These are phyloP conservation scores for Phytophthora cactorum DNA, from an alignment of 352 stramenopile genomes.

Conservation along the genomic window DNA sequence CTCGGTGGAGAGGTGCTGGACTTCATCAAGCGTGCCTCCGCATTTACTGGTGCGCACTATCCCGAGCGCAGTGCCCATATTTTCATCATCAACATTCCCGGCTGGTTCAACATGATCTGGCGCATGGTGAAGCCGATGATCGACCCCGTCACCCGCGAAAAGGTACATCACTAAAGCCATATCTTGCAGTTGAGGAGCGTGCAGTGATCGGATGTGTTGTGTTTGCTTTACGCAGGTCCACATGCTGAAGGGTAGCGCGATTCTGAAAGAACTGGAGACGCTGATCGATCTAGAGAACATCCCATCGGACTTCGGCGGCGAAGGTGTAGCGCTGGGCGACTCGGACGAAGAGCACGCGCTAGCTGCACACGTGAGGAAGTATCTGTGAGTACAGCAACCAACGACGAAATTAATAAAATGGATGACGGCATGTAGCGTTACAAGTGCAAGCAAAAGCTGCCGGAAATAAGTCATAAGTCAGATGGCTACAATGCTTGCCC, in stretches of 20 bases:
- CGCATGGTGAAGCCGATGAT: conserved; percentile 94
- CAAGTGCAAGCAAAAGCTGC: conserved; percentile 10
- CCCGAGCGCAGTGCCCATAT: conserved; percentile 94
- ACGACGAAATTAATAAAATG: conserved; percentile 19
- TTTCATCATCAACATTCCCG: conserved; percentile 95
- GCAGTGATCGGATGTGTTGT: conserved; percentile 9
- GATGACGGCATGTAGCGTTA: conserved; percentile 12
- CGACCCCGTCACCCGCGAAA: conserved; percentile 94
- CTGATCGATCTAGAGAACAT: conserved; percentile 77
- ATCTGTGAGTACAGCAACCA: conserved; percentile 37
- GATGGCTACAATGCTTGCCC: neutral
- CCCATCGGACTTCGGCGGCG: conserved; percentile 74
- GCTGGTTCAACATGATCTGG: conserved; percentile 96
- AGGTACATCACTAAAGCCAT: conserved; percentile 60
- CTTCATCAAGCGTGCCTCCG: conserved; percentile 88
- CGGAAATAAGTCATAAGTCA: neutral
- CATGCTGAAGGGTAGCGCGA: conserved; percentile 84
- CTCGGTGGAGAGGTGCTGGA: conserved; percentile 87
- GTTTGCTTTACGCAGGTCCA: conserved; percentile 52
- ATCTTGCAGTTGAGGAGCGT: neutral
- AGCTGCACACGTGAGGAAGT: conserved; percentile 74
- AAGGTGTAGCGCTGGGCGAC: conserved; percentile 61
- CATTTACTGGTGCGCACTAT: conserved; percentile 93
- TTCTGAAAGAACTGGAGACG: conserved; percentile 73
- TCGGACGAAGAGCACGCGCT: conserved; percentile 76